Percentiles rank a stretch among this genome's conserved stretches.
Evolutionary conservation across 1,284 basidiomycete genomes (phyloP).

Genomic region (Chalciporus sp.): DNA sequence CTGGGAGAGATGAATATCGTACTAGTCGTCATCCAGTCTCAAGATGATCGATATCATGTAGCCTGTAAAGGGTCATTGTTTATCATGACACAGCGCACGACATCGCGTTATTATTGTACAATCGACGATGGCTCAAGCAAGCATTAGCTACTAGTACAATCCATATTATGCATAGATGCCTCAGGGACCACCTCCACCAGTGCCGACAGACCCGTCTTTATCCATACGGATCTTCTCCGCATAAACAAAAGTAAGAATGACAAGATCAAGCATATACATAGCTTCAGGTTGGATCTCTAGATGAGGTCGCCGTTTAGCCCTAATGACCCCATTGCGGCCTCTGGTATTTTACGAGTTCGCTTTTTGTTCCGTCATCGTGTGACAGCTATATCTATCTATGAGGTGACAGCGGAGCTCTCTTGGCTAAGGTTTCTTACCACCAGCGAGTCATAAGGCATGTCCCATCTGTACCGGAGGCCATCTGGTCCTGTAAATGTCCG

Average conservation of each 20-base stretch:
- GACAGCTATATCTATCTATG: constrained; percentile 8
- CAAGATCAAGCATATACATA: constrained; percentile 36
- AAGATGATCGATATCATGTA: no score
- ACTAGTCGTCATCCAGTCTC: no score
- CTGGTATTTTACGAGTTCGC: constrained; percentile 27
- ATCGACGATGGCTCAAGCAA: no score
- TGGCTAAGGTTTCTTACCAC: constrained; percentile 4
- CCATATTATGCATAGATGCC: no score
- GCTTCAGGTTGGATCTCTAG: constrained; percentile 36
- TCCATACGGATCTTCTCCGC: constrained; percentile 37
- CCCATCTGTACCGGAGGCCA: constrained; percentile 17
- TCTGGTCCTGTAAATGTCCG: constrained; percentile 24
- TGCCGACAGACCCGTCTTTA: constrained; percentile 3
- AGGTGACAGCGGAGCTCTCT: neutral
- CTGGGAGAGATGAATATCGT: no score
- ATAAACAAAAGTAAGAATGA: constrained; percentile 42
- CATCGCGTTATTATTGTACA: no score
- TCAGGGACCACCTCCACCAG: no score
- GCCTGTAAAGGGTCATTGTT: no score
- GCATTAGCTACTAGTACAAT: no score
- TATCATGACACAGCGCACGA: no score
- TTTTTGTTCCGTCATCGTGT: constrained; percentile 6
- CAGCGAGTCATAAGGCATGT: constrained; percentile 10
- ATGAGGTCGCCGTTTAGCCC: constrained; percentile 21
- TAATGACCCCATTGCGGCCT: constrained; percentile 14